phyloP scores from a whole-genome alignment of 305 asterid genomes.

The Euphrasia arctica region DNA sequence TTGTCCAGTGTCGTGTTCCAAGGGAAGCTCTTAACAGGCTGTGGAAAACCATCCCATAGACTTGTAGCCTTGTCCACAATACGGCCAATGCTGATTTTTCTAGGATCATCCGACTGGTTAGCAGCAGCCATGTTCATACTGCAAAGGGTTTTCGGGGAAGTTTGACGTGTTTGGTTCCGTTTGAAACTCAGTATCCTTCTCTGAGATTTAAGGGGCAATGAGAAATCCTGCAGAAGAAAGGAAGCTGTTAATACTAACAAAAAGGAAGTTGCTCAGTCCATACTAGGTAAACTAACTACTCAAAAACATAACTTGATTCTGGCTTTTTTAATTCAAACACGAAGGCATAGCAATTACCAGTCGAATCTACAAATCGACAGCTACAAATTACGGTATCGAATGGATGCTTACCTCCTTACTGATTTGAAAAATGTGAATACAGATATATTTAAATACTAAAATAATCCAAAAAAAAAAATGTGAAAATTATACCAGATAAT shows the following conservation, averaged over 20 bases:
- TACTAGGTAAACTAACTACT: background rate
- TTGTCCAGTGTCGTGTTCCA: slow-evolving; percentile 69
- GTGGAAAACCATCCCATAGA: slow-evolving; percentile 72
- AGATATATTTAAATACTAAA: no score
- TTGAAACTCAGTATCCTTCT: slow-evolving; percentile 36
- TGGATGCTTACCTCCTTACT: no score
- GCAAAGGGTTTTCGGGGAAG: slow-evolving; percentile 36
- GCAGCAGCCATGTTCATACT: slow-evolving; percentile 68
- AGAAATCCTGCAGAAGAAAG: slow-evolving; percentile 41
- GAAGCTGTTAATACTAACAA: no score
- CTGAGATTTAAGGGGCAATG: slow-evolving; percentile 29
- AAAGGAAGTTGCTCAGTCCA: no score
- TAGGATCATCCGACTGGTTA: slow-evolving; percentile 50
- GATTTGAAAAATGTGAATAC: no score
- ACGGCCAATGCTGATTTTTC: slow-evolving; percentile 34
- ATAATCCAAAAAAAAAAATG: no score
- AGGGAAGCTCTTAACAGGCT: slow-evolving; percentile 76
- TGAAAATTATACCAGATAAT: no score
- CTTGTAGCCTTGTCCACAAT: slow-evolving; percentile 51
- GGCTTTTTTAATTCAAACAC: no score
- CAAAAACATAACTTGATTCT: background rate
- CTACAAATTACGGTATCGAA: no score
- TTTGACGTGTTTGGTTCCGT: slow-evolving; percentile 33
- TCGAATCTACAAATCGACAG: no score
- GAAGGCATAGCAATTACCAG: no score